Base-by-base conservation (phyloP, 2,329 filamentous ascomycete species). In the Hymenoscyphus salicellus region DNA sequence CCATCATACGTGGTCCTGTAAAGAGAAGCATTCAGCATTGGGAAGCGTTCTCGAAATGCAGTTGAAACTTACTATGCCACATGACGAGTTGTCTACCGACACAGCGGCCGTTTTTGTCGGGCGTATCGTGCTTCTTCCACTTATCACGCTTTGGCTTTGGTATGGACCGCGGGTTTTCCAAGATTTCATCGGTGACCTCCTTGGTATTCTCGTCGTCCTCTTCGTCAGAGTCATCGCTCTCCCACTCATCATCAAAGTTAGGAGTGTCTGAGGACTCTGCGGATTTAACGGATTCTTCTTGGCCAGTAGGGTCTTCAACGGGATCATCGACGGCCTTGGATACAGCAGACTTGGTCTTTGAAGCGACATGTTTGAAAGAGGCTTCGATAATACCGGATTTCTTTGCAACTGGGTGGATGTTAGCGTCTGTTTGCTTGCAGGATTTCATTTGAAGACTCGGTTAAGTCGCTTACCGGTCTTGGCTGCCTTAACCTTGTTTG, bases 1-100 rank as follows among this genome's bases (percentile, higher is more conserved):
- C 80, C 0, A 75, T 72, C 79, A 82, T 83, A 10, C 80, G 77
- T 10, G 79, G 77, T 0, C 79, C 80, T 83, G 57, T 5, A 28
- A 3, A 58, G 43, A 46, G 20, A 55, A 28, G 30, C 20, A 52
- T 8, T 26, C 11, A 52, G 46, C 46, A 52, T 52, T 52, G 7
- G 8, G 23, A 52, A 52, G 20, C 43, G 57, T 17, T 52, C 10
- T 16, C 3, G 36, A 43, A 17, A 36, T 3, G 16, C 30, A 58
- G 17, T 57, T 41, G 5, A 32, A 59, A 5, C 79, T 76, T 74
- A 81, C 80, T 76, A n/a, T 72, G 74, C 80, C 80, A 82, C 30
- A 74, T 71, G 30, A 82, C 78, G 2, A 82, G 69, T 32, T 74
- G 76, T 6, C 80, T 77, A 8, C 79, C 79, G 7, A 66, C 57